Evolutionary conservation across 75 land plant species (phyloP).

Genomic region (Picea sitchensis): DNA sequence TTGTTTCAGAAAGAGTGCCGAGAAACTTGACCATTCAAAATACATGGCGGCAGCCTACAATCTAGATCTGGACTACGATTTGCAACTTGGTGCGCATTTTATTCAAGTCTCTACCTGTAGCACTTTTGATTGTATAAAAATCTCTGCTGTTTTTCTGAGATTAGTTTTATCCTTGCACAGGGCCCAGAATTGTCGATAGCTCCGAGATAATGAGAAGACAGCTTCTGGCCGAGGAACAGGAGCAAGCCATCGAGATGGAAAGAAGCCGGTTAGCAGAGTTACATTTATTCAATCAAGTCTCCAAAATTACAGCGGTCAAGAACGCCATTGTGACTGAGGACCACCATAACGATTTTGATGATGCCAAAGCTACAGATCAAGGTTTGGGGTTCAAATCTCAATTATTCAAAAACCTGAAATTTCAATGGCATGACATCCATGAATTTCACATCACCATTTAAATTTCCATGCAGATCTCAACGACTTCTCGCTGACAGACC

Average conservation of each 20-base stretch:
- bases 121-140: not conserved
- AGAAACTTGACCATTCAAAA: not conserved
- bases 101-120: not conserved
- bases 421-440: no score
- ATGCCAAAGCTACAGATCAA: no score
- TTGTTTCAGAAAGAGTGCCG: not conserved
- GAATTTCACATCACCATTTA: no score
- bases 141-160: not conserved
- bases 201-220: constrained; percentile 42
- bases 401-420: no score
- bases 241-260: constrained; percentile 49
- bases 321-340: not conserved
- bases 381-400: no score
- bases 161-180: constrained; percentile 4
- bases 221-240: constrained; percentile 38
- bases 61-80: not conserved
- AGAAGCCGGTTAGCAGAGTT: constrained; percentile 41
- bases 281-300: constrained; percentile 15
- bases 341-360: no score
- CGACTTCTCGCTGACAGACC: constrained; percentile 35
- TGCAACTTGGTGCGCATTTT: not conserved
- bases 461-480: constrained; percentile 29
- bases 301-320: not conserved
- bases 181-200: constrained; percentile 31
- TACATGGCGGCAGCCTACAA: constrained; percentile 5